Evolutionary conservation across 2,329 filamentous ascomycete genomes (phyloP).

Genomic region (Cladosporium halotolerans): DNA sequence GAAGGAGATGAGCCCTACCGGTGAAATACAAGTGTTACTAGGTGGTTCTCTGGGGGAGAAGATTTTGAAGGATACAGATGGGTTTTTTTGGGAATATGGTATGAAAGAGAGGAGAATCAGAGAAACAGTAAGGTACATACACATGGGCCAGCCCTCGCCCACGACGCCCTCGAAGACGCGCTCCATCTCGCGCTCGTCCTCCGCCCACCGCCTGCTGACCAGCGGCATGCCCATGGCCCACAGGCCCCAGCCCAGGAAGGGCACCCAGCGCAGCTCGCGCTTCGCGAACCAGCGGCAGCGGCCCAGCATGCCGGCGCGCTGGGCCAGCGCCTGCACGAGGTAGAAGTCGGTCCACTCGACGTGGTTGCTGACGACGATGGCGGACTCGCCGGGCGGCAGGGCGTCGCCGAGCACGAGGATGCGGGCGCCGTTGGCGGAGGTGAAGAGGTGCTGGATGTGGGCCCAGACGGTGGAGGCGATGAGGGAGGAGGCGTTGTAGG

Average conservation of each 20-base stretch:
- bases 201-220: slow-evolving; percentile 54
- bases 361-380: slow-evolving; percentile 56
- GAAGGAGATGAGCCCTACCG: slow-evolving; percentile 57
- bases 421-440: slow-evolving; percentile 46
- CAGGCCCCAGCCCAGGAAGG: slow-evolving; percentile 58
- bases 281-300: slow-evolving; percentile 59
- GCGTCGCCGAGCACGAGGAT: slow-evolving; percentile 50
- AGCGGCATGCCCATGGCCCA: slow-evolving; percentile 62
- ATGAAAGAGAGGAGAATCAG: not conserved
- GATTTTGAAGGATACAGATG: too few species aligned
- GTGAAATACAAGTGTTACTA: not conserved
- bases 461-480: slow-evolving; percentile 52
- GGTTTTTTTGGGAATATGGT: too few species aligned
- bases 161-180: slow-evolving; percentile 52
- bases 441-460: slow-evolving; percentile 54
- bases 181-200: slow-evolving; percentile 51
- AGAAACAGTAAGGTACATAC: slow-evolving; percentile 35
- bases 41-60: not conserved
- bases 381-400: slow-evolving; percentile 50
- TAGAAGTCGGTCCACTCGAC: slow-evolving; percentile 59
- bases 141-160: slow-evolving; percentile 50
- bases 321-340: slow-evolving; percentile 54
- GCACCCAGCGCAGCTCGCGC: slow-evolving; percentile 52
- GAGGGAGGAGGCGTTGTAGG: slow-evolving; percentile 50
- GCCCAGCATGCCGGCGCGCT: slow-evolving; percentile 52